These are phyloP conservation scores for Backusella circina DNA, from an alignment of 192 early-diverging fungal genomes.

Conservation along the genomic window DNA sequence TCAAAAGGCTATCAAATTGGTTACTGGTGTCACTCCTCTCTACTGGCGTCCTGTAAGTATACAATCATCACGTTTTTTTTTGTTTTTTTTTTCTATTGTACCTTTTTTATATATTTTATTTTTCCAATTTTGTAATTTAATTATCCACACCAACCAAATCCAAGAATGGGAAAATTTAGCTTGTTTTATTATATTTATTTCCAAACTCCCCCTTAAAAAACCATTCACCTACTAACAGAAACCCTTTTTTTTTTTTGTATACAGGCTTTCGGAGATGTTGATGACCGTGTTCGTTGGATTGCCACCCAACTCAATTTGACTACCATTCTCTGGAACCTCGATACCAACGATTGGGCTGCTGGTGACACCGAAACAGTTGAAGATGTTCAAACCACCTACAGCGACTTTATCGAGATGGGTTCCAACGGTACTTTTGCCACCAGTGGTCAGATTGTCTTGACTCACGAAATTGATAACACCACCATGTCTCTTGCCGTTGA, in stretches of 20 bases:
- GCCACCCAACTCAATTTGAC: slow-evolving; percentile 41
- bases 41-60: slow-evolving; percentile 34
- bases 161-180: not conserved
- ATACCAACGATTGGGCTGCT: slow-evolving; percentile 34
- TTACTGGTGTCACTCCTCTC: slow-evolving; percentile 35
- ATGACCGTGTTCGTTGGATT: slow-evolving; percentile 55
- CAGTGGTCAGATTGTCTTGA: slow-evolving; percentile 35
- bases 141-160: not conserved
- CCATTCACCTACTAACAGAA: not conserved
- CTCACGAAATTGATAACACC: slow-evolving; percentile 39
- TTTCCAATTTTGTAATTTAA: not conserved
- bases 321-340: slow-evolving; percentile 35
- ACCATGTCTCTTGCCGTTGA: slow-evolving; percentile 36
- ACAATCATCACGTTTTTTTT: not conserved
- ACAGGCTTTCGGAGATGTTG: slow-evolving; percentile 51
- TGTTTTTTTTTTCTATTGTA: not conserved
- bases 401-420: slow-evolving; percentile 27
- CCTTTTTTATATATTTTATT: not conserved
- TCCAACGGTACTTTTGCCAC: slow-evolving; percentile 26
- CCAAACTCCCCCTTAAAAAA: not conserved
- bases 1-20: slow-evolving; percentile 40
- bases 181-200: not conserved
- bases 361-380: slow-evolving; percentile 6
- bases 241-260: not conserved
- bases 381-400: slow-evolving; percentile 19